These are phyloP conservation scores for Dactylellina haptotyla DNA, from an alignment of 2,329 filamentous ascomycete species.

Conservation along the genomic window DNA sequence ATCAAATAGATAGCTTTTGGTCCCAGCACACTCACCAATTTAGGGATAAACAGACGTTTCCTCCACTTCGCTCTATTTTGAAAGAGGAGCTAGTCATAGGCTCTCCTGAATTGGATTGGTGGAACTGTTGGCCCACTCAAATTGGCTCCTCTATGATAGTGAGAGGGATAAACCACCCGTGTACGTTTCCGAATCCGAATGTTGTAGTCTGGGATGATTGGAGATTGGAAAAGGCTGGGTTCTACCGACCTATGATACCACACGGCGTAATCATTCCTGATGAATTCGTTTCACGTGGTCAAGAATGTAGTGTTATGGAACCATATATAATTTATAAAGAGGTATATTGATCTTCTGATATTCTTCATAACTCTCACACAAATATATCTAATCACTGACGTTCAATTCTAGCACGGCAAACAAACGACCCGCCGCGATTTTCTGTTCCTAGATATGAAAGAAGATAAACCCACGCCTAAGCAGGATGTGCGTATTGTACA, in stretches of 20 bases:
- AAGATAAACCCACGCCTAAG: too few species aligned
- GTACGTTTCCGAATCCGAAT: too few species aligned
- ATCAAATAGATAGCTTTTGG: not conserved
- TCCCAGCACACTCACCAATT: not conserved
- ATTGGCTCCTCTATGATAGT: not conserved
- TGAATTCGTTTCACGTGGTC: not conserved
- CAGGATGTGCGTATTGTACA: too few species aligned
- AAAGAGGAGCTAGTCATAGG: not conserved
- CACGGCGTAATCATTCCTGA: not conserved
- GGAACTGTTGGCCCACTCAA: not conserved
- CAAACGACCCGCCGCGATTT: not conserved
- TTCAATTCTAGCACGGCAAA: not conserved
- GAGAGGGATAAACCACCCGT: too few species aligned
- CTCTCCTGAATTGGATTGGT: not conserved
- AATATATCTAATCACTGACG: not conserved
- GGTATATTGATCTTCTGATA: not conserved
- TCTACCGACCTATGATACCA: not conserved
- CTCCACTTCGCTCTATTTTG: not conserved
- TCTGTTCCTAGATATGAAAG: not conserved
- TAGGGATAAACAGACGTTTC: not conserved
- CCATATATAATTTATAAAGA: not conserved
- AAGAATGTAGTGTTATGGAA: not conserved
- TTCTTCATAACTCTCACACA: not conserved
- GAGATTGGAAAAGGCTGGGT: not conserved
- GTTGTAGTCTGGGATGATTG: not conserved